Percentiles rank a stretch among this genome's conserved stretches.
Evolutionary conservation across 2,329 filamentous ascomycete species (phyloP).

Genomic region (Falciphora oryzae): DNA sequence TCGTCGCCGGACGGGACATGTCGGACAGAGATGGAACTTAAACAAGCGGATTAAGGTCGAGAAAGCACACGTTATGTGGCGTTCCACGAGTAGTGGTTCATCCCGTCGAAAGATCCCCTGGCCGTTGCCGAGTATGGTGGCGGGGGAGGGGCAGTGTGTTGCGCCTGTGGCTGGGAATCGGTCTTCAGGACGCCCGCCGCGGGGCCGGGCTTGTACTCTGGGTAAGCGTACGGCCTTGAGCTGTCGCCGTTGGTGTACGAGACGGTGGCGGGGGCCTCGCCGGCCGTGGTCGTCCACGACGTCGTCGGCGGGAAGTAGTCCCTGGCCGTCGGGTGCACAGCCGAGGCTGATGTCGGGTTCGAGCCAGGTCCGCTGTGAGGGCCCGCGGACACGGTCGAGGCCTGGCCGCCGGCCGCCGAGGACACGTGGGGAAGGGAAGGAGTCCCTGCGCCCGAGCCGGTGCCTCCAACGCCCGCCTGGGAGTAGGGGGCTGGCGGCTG

Average conservation of each 20-base stretch:
- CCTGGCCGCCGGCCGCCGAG: constrained; percentile 2
- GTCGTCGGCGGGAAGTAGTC: constrained; percentile 50
- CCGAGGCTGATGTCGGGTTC: constrained; percentile 14
- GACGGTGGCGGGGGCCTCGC: constrained; percentile 37
- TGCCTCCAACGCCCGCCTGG: background rate
- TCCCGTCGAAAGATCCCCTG: constrained; percentile 40
- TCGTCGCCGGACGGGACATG: background rate
- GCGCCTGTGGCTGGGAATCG: constrained; percentile 9
- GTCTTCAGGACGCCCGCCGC: constrained; percentile 26
- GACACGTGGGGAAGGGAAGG: background rate
- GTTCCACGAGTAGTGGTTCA: constrained; percentile 55
- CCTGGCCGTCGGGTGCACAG: constrained; percentile 28
- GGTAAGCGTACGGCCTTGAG: constrained; percentile 41
- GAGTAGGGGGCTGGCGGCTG: constrained; percentile 4
- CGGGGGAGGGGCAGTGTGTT: constrained; percentile 26
- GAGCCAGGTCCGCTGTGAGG: background rate
- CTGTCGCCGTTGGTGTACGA: constrained; percentile 37
- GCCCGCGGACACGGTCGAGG: constrained; percentile 1
- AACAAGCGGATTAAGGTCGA: background rate
- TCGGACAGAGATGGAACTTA: background rate
- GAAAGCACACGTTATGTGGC: constrained; percentile 27
- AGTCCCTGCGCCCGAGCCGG: background rate
- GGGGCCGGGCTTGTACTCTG: constrained; percentile 37
- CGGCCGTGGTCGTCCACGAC: constrained; percentile 46
- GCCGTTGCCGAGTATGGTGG: constrained; percentile 32